Evolutionary conservation across 768 basidiomycete species (phyloP).

Genomic region (Lactarius vividus): DNA sequence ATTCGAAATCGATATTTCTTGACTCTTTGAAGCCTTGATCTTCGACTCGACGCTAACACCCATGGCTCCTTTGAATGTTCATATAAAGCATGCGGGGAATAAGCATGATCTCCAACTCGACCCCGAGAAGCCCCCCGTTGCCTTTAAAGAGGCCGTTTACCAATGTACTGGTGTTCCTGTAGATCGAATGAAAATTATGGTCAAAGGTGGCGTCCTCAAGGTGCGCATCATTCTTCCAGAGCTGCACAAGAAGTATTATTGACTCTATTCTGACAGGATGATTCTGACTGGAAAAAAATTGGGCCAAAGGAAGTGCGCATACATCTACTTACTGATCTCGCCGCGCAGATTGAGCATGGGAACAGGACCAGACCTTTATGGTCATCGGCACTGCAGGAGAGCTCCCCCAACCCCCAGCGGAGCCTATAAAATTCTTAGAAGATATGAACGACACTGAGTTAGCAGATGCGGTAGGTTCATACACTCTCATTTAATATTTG

Average conservation of each 20-base stretch:
- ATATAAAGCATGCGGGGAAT: conserved; percentile 91
- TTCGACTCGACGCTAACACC: conserved; percentile 16
- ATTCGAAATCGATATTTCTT: not conserved
- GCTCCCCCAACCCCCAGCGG: conserved; percentile 81
- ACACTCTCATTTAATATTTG: not conserved
- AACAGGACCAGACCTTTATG: conserved; percentile 86
- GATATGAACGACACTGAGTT: conserved; percentile 86
- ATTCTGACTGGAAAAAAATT: conserved; percentile 82
- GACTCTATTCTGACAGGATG: conserved; percentile 55
- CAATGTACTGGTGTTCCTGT: conserved; percentile 80
- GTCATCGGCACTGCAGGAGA: conserved; percentile 94
- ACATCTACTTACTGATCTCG: not conserved
- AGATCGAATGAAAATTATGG: conserved; percentile 96
- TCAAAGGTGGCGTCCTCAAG: conserved; percentile 90
- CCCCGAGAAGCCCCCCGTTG: conserved; percentile 59
- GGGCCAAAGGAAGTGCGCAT: conserved; percentile 70
- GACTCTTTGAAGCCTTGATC: not conserved
- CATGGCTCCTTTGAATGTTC: conserved; percentile 72
- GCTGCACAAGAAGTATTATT: not conserved
- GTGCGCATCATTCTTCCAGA: conserved; percentile 40
- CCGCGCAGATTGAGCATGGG: conserved; percentile 1
- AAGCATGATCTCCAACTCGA: conserved; percentile 68
- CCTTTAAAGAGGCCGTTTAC: conserved; percentile 83
- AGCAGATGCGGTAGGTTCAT: conserved; percentile 67
- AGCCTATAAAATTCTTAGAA: conserved; percentile 81